Base-by-base conservation (phyloP, 305 asterid species). In the Plantago lanceolata region DNA sequence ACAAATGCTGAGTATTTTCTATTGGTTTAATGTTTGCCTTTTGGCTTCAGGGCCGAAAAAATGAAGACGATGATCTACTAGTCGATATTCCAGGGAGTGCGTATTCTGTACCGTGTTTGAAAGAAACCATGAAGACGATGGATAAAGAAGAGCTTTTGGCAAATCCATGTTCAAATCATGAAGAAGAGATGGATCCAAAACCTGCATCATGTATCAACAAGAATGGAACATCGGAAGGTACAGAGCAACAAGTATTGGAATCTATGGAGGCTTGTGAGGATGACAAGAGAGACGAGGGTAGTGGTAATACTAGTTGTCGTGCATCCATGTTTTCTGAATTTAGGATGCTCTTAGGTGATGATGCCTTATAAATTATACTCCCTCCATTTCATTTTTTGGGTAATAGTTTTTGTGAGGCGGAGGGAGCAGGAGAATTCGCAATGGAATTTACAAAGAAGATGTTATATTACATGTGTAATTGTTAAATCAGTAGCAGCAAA, bases 11-110 rank as follows among this genome's bases (percentile, higher is more conserved):
- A 24, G 28, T 24, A 24, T 24, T 24, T 19, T 52, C 57, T 20
- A n/a, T 9, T 12, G 6, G 13, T 53, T 8, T 8, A 18, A 24
- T 21, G 57, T 51, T 51, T 6, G 57, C 29, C 28, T 12, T 14
- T 53, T 21, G 31, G 17, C 8, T 54, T 21, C 37, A 54, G 59
- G 59, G 14, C 7, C 37, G 19, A 13, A 40, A 24, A 28, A 17
- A 20, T 52, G 33, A 58, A 50, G 85, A 64, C 52, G 76, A 73
- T 57, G 87, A 85, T 63, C 85, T 93, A 26, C 73, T 89, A 19
- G 76, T 93, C 65, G 81, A 87, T 55, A 83, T 93, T 73, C 96
- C 98, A 8, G 98, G 98, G 53, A 93, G 98, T 77, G 89, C 96
- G 26, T 93, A 93, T 82, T 89, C 94, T 65, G 77, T 59, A 65